A percentile compares a stretch with the other conserved stretches of the same genome.
phyloP scores from a whole-genome alignment of 176 grass and related monocot genomes.

The Elymus sibiricus region DNA sequence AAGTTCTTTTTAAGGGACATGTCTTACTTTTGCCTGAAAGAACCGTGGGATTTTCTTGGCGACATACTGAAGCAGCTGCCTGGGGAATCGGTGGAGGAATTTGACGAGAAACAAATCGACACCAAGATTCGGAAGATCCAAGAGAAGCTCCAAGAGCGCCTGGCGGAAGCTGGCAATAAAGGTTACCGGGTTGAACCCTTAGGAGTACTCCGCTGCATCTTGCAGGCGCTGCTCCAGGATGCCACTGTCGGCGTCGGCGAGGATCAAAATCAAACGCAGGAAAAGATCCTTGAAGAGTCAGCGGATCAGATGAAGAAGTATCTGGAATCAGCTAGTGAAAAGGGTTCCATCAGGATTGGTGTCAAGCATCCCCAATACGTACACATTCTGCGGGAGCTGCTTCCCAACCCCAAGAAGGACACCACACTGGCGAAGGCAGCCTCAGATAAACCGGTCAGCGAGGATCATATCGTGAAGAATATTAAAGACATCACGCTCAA shows the following conservation, averaged over 20 bases:
- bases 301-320: neutral
- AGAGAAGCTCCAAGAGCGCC: neutral
- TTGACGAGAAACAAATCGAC: neutral
- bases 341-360: neutral
- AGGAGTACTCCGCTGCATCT: neutral
- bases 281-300: neutral
- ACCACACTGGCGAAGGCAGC: neutral
- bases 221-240: neutral
- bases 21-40: too few species aligned
- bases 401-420: neutral
- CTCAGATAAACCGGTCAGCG: neutral
- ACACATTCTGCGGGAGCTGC: neutral
- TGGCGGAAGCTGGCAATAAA: neutral
- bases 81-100: neutral
- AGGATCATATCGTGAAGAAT: neutral
- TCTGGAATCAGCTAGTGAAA: neutral
- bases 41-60: neutral
- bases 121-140: neutral
- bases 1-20: neutral
- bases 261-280: too few species aligned
- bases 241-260: neutral
- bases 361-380: neutral
- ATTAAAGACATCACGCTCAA: neutral
- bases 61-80: neutral
- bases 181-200: neutral